phyloP scores from a whole-genome alignment of 305 asterid genomes.

The Nicotiana rustica region DNA sequence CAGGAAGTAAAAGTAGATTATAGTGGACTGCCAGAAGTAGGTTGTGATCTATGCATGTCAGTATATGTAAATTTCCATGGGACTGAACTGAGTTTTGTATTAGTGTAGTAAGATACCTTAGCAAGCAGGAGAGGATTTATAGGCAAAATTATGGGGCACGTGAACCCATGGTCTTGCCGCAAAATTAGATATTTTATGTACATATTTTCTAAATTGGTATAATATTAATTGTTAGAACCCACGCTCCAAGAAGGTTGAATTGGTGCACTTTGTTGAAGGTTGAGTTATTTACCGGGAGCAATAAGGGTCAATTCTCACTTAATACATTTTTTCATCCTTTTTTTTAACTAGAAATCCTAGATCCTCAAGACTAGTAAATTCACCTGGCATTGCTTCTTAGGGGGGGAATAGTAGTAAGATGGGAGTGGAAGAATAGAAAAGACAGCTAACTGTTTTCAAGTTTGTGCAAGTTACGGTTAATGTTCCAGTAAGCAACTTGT shows the following conservation, averaged over 20 bases:
- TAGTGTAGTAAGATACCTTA: neutral
- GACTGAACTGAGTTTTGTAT: neutral
- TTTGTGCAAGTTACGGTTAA: neutral
- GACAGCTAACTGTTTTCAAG: neutral
- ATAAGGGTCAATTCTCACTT: no score
- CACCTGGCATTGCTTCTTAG: conserved; percentile 1
- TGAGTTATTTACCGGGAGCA: no score
- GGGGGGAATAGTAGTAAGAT: neutral
- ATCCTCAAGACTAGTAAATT: neutral
- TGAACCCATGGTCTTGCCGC: no score
- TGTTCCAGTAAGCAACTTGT: conserved; percentile 6
- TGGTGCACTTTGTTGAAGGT: no score
- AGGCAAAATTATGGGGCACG: no score
- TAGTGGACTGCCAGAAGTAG: neutral
- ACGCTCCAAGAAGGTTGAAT: no score
- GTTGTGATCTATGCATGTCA: neutral
- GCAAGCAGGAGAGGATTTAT: neutral
- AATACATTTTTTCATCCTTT: no score
- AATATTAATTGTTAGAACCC: no score
- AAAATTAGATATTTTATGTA: no score
- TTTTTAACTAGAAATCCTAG: no score
- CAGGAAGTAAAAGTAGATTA: conserved; percentile 2
- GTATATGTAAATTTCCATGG: neutral
- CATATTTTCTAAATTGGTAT: no score
- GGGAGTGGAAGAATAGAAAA: neutral